phyloP scores from a whole-genome alignment of 768 basidiomycete genomes.

The Phanerochaete sordida region DNA sequence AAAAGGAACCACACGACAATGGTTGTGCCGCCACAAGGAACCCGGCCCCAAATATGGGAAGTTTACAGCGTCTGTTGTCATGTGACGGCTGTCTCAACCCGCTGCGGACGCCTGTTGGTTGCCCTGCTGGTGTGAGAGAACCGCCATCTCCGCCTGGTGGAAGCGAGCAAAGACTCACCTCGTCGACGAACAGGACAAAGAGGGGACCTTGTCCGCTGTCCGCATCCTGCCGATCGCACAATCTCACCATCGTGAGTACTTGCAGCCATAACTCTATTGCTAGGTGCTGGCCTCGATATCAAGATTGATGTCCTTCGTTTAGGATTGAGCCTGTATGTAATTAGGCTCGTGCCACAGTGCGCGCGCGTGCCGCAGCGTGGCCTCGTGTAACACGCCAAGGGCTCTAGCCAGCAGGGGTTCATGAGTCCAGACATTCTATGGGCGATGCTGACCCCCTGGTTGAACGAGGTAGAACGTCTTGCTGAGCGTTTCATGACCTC shows the following conservation, averaged over 20 bases:
- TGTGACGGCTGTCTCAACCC: neutral
- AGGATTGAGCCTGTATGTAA: neutral
- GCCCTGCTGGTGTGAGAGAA: neutral
- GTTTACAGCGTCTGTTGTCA: constrained; percentile 1
- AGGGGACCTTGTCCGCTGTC: no score
- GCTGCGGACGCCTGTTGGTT: neutral
- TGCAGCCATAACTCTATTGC: no score
- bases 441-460: no score
- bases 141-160: neutral
- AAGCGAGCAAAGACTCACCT: neutral
- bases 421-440: no score
- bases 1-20: neutral
- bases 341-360: neutral
- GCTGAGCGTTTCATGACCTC: no score
- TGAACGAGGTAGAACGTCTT: no score
- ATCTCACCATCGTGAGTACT: no score
- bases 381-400: neutral
- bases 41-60: neutral
- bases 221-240: no score
- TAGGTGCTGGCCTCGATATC: no score
- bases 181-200: no score
- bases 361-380: neutral
- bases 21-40: neutral
- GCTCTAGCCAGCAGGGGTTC: no score
- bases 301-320: neutral